Evolutionary conservation across 2,329 filamentous ascomycete species (phyloP), one percentile per base, ranked within the genome.

Genomic region (Paraphaeosphaeria sporulosa): DNA sequence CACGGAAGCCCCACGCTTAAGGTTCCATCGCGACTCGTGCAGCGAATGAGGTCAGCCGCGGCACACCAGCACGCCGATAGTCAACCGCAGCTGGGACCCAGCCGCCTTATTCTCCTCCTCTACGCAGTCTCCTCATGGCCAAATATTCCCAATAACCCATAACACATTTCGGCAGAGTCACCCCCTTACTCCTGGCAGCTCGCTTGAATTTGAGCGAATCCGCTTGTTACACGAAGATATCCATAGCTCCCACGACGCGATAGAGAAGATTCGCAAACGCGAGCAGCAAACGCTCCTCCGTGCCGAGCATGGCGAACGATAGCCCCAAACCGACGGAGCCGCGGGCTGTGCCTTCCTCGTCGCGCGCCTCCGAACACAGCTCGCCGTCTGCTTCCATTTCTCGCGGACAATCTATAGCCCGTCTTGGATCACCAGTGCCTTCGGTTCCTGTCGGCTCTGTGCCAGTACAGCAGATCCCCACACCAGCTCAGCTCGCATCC

Each of bases 381-480:
- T 76, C 75, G 30, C 72, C 73, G 32, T 67, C 71, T 47, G 80
- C 81, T 30, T 81, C 81, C 23, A 73, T 81, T 34, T 79, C 79
- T 43, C 78, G 83, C 71, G 84, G 84, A 57, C 80, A 82, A 23
- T 84, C 84, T 17, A 86, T 81, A n/a, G 84, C 83, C 52, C 80
- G 85, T 49, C 75, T 87, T 42, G 84, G 83, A 42, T 86, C 85
- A 8, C 85, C 85, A 3, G 73, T 89, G 34, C 85, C 85, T 7
- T 85, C 84, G 25, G 66, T 74, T 12, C 40, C 68, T 5, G 70
- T 63, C 42, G 64, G 80, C 63, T 83, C 84, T 40, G 79, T 86
- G 50, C 77, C 80, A 25, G 75, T 83, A 32, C 81, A 80, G 58
- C 83, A 85, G 61, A 81, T 84, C 61, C 82, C 84, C 17, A 81